Base-by-base conservation (phyloP, 352 stramenopile species). In the Peronospora destructor region DNA sequence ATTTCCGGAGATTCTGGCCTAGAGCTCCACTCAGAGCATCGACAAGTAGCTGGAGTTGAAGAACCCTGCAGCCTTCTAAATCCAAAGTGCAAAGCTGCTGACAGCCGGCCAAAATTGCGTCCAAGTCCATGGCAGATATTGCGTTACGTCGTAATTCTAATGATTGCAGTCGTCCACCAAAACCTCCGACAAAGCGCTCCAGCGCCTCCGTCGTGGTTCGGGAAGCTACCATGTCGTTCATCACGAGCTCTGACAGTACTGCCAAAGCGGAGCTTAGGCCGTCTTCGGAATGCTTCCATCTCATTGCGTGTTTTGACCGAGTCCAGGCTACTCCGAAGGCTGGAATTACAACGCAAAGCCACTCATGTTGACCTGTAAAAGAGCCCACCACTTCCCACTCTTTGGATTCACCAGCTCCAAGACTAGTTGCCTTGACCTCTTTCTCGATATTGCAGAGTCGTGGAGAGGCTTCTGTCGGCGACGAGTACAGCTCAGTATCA, bases 21-120 rank as follows among this genome's bases (percentile, higher is more conserved):
- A 62, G 50, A 9, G 53, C 29, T 49, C 51, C 51, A n/a, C 35
- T 32, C 0, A 69, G 35, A 25, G 61, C 56, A 41, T 69, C 61
- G 9, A 66, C 61, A 13, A 69, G 61, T 28, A 66, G 52, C 43
- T 69, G 61, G 14, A 69, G 37, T 16, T 66, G 57, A 28, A 69
- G 38, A 28, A 69, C 33, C 19, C 61, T 55, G 17, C 61, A 69
- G 37, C 61, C 61, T 66, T 69, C 61, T 9, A 69, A 44, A 36
- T 69, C 61, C 17, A 69, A 38, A 10, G 33, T 47, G 19, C 50
- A 35, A 19, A 70, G 57, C 7, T 63, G 56, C 10, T 59, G 46
- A 33, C 46, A 60, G 6, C 30, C 32, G 28, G 39, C 48, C 11
- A 70, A 29, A 48, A 69, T 56, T 10, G 52, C 46, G 45, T 69